Evolutionary conservation across 345 rosid genomes (phyloP).

Genomic region (Populus ilicifolia): DNA sequence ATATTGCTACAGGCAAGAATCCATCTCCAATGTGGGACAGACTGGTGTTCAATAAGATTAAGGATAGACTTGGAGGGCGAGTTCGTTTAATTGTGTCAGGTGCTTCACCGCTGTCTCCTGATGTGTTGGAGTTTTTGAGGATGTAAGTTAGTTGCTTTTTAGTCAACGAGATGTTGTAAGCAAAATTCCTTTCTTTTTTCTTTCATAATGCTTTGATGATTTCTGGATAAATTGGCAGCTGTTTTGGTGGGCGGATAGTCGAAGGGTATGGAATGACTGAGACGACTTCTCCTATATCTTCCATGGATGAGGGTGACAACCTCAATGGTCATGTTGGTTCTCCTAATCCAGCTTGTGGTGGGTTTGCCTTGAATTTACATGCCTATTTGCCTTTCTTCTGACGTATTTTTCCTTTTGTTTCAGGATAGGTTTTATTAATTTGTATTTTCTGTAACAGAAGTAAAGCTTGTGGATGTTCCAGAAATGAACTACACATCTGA

Average conservation of each 20-base stretch:
- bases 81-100: constrained; percentile 78
- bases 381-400: background rate
- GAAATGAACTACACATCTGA: constrained; percentile 94
- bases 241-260: constrained; percentile 64
- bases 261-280: constrained; percentile 89
- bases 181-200: background rate
- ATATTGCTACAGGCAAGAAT: constrained; percentile 56
- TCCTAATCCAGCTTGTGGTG: constrained; percentile 94
- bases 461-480: constrained; percentile 93
- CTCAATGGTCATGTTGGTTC: constrained; percentile 87
- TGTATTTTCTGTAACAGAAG: constrained; percentile 42
- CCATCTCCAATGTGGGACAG: constrained; percentile 98
- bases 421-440: background rate
- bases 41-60: constrained; percentile 92
- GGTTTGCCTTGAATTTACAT: constrained; percentile 21
- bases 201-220: background rate
- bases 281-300: constrained; percentile 56
- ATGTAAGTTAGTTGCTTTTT: constrained; percentile 53
- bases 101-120: constrained; percentile 97
- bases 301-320: constrained; percentile 58
- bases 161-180: background rate
- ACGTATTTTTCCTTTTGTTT: background rate
- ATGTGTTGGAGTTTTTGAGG: constrained; percentile 84
- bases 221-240: constrained; percentile 40
- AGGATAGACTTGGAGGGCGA: constrained; percentile 86